Percentiles rank a stretch among this genome's conserved stretches.
phyloP scores from a whole-genome alignment of 164 flowering plant species.

The Nelumbo lutea region DNA sequence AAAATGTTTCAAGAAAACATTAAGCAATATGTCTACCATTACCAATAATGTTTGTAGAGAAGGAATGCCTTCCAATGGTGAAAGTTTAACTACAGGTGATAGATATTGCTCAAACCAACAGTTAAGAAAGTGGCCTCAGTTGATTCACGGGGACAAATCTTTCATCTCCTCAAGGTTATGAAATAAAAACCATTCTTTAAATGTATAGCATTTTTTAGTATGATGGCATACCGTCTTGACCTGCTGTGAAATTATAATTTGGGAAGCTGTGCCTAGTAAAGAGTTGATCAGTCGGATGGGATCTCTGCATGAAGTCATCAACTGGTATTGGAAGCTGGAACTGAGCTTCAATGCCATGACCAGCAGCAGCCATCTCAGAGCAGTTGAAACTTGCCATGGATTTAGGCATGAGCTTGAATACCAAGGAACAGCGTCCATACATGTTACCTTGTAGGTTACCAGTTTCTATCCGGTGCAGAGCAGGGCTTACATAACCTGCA shows the following conservation, averaged over 20 bases:
- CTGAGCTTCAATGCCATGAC: slow-evolving; percentile 93
- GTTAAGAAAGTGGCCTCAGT: too few species aligned
- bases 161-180: neutral
- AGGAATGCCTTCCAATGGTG: too few species aligned
- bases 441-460: slow-evolving; percentile 52
- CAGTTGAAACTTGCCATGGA: slow-evolving; percentile 85
- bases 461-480: slow-evolving; percentile 57
- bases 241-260: slow-evolving; percentile 45
- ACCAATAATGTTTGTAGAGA: too few species aligned
- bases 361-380: slow-evolving; percentile 95
- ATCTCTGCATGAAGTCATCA: slow-evolving; percentile 96
- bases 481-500: slow-evolving; percentile 86
- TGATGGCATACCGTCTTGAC: slow-evolving; percentile 65
- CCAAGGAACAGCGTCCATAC: slow-evolving; percentile 80
- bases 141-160: neutral
- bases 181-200: neutral
- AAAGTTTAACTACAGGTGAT: too few species aligned
- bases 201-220: neutral
- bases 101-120: too few species aligned
- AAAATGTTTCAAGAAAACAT: too few species aligned
- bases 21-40: too few species aligned
- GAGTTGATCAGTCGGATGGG: slow-evolving; percentile 67
- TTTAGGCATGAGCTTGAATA: slow-evolving; percentile 92
- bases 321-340: slow-evolving; percentile 91
- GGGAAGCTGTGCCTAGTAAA: slow-evolving; percentile 54